Conservation (phyloP, 495 filamentous ascomycete genomes). For the Hyaloscypha bicolor region DNA sequence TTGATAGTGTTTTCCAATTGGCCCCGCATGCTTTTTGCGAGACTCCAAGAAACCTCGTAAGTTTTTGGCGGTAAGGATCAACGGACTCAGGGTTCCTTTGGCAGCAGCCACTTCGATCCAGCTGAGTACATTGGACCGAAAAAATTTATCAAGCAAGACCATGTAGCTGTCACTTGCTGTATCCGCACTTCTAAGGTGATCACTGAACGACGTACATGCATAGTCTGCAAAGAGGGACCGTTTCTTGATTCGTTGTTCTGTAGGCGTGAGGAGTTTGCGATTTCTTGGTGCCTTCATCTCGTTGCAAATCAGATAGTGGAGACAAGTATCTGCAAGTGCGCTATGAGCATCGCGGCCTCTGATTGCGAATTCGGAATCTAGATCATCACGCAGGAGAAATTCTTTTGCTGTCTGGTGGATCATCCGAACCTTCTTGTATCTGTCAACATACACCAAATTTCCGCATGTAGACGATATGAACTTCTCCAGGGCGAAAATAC, state of each 20-base stretch:
- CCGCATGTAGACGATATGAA: conserved; percentile 35
- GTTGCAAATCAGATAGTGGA: conserved; percentile 16
- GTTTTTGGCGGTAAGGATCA: conserved; percentile 11
- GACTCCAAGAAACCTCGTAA: conserved; percentile 3
- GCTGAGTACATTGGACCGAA: conserved; percentile 1
- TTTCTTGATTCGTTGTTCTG: neutral
- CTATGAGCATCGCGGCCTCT: conserved; percentile 31
- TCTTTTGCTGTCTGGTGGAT: conserved; percentile 45
- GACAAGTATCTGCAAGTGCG: conserved; percentile 34
- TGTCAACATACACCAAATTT: conserved; percentile 42
- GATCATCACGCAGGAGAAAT: conserved; percentile 18
- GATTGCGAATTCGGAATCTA: conserved; percentile 37
- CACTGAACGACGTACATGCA: conserved; percentile 9
- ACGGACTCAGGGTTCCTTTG: neutral
- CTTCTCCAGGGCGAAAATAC: conserved; percentile 16
- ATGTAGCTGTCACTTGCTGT: neutral
- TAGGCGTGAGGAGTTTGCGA: neutral
- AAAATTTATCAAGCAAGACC: conserved; percentile 3
- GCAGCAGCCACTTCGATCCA: conserved; percentile 16
- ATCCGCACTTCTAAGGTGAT: conserved; percentile 12
- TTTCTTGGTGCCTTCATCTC: neutral
- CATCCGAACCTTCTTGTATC: conserved; percentile 35
- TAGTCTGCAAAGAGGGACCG: neutral
- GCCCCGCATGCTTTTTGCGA: conserved; percentile 6
- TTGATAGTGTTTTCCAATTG: neutral